Conservation (phyloP, 106 monocot genomes). For the Dendrobium officinale region DNA sequence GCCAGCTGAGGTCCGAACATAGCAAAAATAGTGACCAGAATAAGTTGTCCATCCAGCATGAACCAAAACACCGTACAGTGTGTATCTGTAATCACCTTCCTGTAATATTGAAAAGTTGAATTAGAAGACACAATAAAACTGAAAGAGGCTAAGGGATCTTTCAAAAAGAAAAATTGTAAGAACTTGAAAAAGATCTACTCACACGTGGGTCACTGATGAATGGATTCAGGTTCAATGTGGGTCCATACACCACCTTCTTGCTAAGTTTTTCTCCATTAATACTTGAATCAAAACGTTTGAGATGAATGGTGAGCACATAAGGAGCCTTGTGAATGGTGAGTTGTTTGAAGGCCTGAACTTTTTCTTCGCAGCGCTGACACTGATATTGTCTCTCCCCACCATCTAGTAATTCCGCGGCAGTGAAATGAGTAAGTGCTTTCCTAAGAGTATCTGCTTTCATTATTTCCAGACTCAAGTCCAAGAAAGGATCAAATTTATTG, state of each 20-base stretch:
- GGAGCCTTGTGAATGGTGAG: constrained; percentile 85
- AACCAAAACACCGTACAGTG: constrained; percentile 73
- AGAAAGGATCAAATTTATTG: constrained; percentile 86
- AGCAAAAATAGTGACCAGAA: constrained; percentile 82
- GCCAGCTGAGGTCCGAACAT: constrained; percentile 61
- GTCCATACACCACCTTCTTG: constrained; percentile 61
- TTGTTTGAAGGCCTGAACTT: constrained; percentile 75
- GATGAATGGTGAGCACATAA: constrained; percentile 89
- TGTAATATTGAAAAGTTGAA: constrained; percentile 5
- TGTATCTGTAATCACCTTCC: constrained; percentile 49
- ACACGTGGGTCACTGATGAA: constrained; percentile 78
- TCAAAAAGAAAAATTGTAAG: not conserved
- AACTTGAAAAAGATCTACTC: constrained; percentile 13
- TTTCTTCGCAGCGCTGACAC: constrained; percentile 74
- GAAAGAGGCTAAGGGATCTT: not conserved
- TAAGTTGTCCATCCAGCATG: constrained; percentile 65
- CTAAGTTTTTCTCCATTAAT: constrained; percentile 75
- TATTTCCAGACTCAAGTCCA: constrained; percentile 94
- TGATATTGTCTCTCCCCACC: constrained; percentile 80
- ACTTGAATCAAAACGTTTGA: constrained; percentile 75
- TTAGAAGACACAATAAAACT: not conserved
- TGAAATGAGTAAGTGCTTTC: constrained; percentile 82
- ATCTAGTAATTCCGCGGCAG: constrained; percentile 69
- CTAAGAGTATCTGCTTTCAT: constrained; percentile 53
- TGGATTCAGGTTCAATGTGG: constrained; percentile 71